Percentiles rank a stretch among this genome's conserved stretches.
phyloP scores from a whole-genome alignment of 2,329 filamentous ascomycete genomes.

The Fusarium staphyleae region DNA sequence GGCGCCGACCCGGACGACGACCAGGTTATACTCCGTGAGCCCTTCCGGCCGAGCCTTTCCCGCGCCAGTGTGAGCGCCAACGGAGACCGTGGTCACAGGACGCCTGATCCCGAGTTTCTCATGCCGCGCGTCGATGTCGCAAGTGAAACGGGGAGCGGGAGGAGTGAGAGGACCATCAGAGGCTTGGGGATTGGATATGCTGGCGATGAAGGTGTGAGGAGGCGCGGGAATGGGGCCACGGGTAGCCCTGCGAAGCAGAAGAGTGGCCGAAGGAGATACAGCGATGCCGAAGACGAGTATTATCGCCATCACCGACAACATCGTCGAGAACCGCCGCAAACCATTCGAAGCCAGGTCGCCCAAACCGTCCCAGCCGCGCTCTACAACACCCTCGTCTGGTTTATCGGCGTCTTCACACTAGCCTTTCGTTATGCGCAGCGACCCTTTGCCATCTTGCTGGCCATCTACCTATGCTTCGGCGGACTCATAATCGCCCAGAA shows the following conservation, averaged over 20 bases:
- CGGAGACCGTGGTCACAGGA: conserved; percentile 40
- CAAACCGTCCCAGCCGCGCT: conserved; percentile 49
- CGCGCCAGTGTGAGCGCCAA: conserved; percentile 43
- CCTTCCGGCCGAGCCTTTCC: conserved; percentile 62
- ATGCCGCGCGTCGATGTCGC: conserved; percentile 59
- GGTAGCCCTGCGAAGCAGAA: conserved; percentile 40
- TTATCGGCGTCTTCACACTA: conserved; percentile 62
- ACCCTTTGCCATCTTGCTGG: conserved; percentile 67
- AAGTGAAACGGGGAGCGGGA: conserved; percentile 43
- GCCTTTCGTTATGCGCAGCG: conserved; percentile 69
- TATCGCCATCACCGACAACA: conserved; percentile 14
- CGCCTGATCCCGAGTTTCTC: conserved; percentile 59
- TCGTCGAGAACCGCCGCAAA: conserved; percentile 12
- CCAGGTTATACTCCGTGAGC: conserved; percentile 60
- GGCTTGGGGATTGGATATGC: conserved; percentile 34
- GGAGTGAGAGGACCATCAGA: conserved; percentile 46
- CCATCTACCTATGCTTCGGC: conserved; percentile 67
- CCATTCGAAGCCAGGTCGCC: conserved; percentile 45
- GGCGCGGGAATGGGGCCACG: conserved; percentile 28
- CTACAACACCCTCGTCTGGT: conserved; percentile 56
- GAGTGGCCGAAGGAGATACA: conserved; percentile 19
- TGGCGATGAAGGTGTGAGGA: conserved; percentile 40
- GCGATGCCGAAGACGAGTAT: conserved; percentile 29
- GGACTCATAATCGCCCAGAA: conserved; percentile 66
- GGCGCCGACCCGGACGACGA: conserved; percentile 62